phyloP scores from a whole-genome alignment of 73 alveolate species.

The Uronychia binucleata region DNA sequence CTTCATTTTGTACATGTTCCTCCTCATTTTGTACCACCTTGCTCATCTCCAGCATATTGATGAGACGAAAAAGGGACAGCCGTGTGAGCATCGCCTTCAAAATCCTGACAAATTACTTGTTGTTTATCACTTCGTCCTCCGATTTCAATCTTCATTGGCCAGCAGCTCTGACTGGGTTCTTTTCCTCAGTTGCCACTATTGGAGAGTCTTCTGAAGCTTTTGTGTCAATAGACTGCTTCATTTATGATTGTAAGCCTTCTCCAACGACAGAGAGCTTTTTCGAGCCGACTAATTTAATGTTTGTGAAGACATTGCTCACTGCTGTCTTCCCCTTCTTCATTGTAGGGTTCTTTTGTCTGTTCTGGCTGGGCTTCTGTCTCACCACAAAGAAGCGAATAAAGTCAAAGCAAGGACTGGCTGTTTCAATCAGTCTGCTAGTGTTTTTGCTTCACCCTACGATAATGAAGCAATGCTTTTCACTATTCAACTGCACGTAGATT shows the following conservation, averaged over 20 bases:
- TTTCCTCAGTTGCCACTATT: slow-evolving; percentile 20
- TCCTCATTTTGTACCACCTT: slow-evolving; percentile 29
- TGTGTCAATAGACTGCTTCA: slow-evolving; percentile 62
- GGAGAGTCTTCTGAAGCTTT: slow-evolving; percentile 32
- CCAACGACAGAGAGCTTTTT: background rate
- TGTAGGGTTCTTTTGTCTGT: background rate
- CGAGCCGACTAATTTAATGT: background rate
- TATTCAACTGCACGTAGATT: slow-evolving; percentile 40
- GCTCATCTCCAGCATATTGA: slow-evolving; percentile 10
- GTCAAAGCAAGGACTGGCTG: slow-evolving; percentile 10
- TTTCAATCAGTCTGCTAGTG: slow-evolving; percentile 20
- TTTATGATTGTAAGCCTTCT: background rate
- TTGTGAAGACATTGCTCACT: slow-evolving; percentile 11
- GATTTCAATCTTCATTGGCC: slow-evolving; percentile 55
- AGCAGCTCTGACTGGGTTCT: slow-evolving; percentile 10
- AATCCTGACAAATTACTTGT: slow-evolving; percentile 59
- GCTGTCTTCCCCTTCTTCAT: slow-evolving; percentile 22
- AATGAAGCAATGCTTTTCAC: slow-evolving; percentile 27
- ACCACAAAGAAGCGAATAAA: background rate
- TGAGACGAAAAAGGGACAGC: slow-evolving; percentile 29
- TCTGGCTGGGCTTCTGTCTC: slow-evolving; percentile 13
- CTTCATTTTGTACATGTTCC: slow-evolving; percentile 3
- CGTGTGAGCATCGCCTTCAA: slow-evolving; percentile 29
- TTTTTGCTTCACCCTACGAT: slow-evolving; percentile 47
- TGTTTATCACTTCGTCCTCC: slow-evolving; percentile 36